phyloP scores from a whole-genome alignment of 257 asterid species.

The Schizonepeta tenuifolia region DNA sequence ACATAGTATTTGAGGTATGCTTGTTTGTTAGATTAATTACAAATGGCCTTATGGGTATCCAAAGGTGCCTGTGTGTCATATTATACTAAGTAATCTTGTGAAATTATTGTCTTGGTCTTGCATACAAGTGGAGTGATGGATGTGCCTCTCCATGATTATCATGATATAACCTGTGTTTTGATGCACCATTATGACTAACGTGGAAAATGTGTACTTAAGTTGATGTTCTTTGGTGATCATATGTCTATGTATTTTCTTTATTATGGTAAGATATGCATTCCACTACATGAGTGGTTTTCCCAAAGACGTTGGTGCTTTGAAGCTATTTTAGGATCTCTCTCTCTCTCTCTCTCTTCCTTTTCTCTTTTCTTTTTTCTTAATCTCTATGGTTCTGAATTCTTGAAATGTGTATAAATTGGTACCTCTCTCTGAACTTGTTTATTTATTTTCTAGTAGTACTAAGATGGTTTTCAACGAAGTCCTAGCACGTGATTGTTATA shows the following conservation, averaged over 20 bases:
- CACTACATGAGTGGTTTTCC: not conserved
- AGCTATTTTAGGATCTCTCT: slow-evolving; percentile 9
- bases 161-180: slow-evolving; percentile 13
- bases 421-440: not conserved
- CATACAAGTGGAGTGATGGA: not conserved
- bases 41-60: not conserved
- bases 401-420: not conserved
- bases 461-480: not conserved
- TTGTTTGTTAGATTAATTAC: not conserved
- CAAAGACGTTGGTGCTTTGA: slow-evolving; percentile 17
- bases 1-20: not conserved
- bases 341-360: not conserved
- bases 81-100: not conserved
- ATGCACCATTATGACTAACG: not conserved
- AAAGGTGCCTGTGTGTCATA: not conserved
- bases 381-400: slow-evolving; percentile 6
- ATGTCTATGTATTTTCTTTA: not conserved
- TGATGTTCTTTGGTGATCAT: slow-evolving; percentile 1
- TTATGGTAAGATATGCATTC: slow-evolving; percentile 8
- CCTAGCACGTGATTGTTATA: not conserved
- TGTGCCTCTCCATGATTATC: slow-evolving; percentile 5
- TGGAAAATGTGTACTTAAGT: not conserved
- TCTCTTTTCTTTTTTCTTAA: slow-evolving; percentile 4
- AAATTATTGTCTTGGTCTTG: slow-evolving; percentile 15
- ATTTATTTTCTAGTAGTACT: not conserved